phyloP scores from a whole-genome alignment of 225 moss, liverwort and hornwort species.

The Marchantia paleacea region DNA sequence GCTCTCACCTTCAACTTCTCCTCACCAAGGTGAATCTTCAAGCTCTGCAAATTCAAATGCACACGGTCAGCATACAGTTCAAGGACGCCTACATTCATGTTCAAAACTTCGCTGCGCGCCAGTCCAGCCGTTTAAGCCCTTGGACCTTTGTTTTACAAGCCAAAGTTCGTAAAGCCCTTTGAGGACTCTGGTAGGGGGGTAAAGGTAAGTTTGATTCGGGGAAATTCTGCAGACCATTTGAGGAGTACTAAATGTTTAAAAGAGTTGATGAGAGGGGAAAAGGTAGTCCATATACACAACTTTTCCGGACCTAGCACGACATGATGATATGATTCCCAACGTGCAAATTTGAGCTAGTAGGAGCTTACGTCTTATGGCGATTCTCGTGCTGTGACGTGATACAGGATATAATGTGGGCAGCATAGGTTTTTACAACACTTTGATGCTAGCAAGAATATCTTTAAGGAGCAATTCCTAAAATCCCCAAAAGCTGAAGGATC shows the following conservation, averaged over 20 bases:
- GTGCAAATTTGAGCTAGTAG: no score
- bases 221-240: background rate
- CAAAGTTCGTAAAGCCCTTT: no score
- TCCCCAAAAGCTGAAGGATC: background rate
- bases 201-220: background rate
- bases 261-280: background rate
- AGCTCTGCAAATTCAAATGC: slow-evolving; percentile 46
- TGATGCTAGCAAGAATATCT: background rate
- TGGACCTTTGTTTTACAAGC: no score
- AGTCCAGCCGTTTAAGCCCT: no score
- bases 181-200: background rate
- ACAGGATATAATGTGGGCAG: background rate
- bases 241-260: background rate
- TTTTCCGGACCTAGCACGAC: background rate
- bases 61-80: background rate
- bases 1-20: slow-evolving; percentile 60
- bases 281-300: background rate
- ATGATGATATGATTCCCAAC: background rate
- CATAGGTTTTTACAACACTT: background rate
- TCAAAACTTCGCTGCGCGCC: background rate
- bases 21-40: slow-evolving; percentile 56
- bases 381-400: background rate
- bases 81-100: background rate
- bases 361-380: background rate
- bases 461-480: background rate